Base-by-base conservation (phyloP, 2,329 filamentous ascomycete species). In the Diplodia seriata region DNA sequence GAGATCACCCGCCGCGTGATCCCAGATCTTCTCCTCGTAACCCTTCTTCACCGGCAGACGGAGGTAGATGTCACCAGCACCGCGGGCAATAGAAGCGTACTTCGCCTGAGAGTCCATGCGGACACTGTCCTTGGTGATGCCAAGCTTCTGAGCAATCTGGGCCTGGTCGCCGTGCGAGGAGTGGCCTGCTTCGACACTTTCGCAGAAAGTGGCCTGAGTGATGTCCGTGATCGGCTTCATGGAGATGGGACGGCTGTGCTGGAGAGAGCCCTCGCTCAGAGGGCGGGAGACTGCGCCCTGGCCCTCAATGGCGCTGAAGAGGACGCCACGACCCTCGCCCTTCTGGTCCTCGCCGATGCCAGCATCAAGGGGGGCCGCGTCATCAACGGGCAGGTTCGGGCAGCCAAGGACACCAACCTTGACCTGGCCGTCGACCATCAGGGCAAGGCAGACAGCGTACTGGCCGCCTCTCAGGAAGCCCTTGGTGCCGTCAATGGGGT, bases 21-120 rank as follows among this genome's bases (percentile, higher is more conserved):
- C 95, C 95, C 95, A 99, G 73, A 99, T 99, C 87, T 99, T 99
- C 85, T 99, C 95, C 79, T 97, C 89, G 82, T 99, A 99, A 66
- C 90, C 90, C 73, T 90, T 91, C 77, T 88, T 91, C 33, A 92
- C 90, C 3, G 95, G 95, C 68, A 99, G 83, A 66, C 96, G 88
- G 68, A 99, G 86, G 81, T 99, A 99, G 72, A 99, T 90, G 76
- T 99, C 95, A 61, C 94, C 95, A 5, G 94, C 93, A 55, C 95
- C 95, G 70, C 95, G 87, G 43, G 95, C 95, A 77, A 99, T 97
- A 43, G 92, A 95, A 70, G 90, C 94, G 81, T 99, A 99, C 82
- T 99, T 99, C 74, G 95, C 94, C 82, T 99, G 95, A 64, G 92
- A 97, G 82, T 99, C 95, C 91, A 99, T 95, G 71, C 94, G 89